Percentiles rank a stretch among this genome's conserved stretches.
These are phyloP conservation scores for Cryphonectria carpinicola DNA, from an alignment of 2,329 filamentous ascomycete species.

Conservation along the genomic window DNA sequence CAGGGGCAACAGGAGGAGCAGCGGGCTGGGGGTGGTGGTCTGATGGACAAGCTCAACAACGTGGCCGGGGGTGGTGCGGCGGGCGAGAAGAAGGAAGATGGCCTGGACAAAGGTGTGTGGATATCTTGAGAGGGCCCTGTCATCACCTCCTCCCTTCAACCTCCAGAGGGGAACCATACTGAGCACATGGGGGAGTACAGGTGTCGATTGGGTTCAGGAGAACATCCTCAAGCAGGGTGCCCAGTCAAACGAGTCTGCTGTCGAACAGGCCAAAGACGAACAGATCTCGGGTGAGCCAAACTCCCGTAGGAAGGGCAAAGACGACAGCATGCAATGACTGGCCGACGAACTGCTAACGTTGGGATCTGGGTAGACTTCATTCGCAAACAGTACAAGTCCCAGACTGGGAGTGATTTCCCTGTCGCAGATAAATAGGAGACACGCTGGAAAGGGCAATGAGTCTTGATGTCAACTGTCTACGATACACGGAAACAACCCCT, in stretches of 20 bases:
- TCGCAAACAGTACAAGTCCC: conserved; percentile 69
- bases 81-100: conserved; percentile 82
- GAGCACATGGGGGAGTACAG: conserved; percentile 47
- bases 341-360: background rate
- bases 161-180: background rate
- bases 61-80: conserved; percentile 73
- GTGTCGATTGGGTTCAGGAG: conserved; percentile 78
- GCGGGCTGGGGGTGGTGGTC: conserved; percentile 56
- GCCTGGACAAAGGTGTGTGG: conserved; percentile 75
- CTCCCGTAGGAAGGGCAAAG: background rate
- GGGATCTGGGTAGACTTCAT: conserved; percentile 62
- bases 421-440: conserved; percentile 68
- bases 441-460: conserved; percentile 27
- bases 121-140: background rate
- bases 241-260: conserved; percentile 72
- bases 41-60: conserved; percentile 72
- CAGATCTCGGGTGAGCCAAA: conserved; percentile 52
- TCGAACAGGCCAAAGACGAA: conserved; percentile 85
- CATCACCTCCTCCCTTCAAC: background rate
- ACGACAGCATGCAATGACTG: background rate
- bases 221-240: conserved; percentile 70
- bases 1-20: conserved; percentile 39
- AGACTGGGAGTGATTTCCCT: conserved; percentile 70
- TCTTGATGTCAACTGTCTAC: background rate
- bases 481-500: background rate